A percentile compares a stretch with the other conserved stretches of the same genome.
These are phyloP conservation scores for Thymus mandschuricus DNA, from an alignment of 257 asterid genomes.

Conservation along the genomic window DNA sequence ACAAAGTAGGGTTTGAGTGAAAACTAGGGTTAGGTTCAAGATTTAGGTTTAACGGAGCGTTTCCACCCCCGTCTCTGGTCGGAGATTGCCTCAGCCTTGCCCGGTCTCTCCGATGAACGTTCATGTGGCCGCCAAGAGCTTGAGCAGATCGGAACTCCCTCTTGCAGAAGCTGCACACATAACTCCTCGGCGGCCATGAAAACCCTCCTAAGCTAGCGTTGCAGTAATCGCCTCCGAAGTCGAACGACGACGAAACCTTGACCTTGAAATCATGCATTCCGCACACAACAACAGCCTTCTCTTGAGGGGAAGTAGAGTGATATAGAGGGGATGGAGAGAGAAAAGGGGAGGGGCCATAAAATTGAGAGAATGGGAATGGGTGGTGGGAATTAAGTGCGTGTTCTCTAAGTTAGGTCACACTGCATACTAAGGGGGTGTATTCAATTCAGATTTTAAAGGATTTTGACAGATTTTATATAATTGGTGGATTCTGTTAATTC, in stretches of 20 bases:
- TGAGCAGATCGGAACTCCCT: slow-evolving; percentile 95
- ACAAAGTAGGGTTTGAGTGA: slow-evolving; percentile 45
- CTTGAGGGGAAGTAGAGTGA: slow-evolving; percentile 29
- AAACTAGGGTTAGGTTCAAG: slow-evolving; percentile 62
- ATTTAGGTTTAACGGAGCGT: slow-evolving; percentile 45
- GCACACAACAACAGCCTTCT: not conserved
- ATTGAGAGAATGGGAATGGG: slow-evolving; percentile 49
- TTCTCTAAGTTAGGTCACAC: slow-evolving; percentile 62
- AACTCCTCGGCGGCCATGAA: slow-evolving; percentile 90
- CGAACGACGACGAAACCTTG: slow-evolving; percentile 37
- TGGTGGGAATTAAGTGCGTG: slow-evolving; percentile 61
- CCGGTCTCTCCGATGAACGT: slow-evolving; percentile 86
- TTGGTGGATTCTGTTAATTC: no score
- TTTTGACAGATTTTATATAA: no score
- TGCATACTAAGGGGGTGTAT: slow-evolving; percentile 29
- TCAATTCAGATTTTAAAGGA: no score
- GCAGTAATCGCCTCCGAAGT: not conserved
- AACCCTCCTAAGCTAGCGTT: slow-evolving; percentile 38
- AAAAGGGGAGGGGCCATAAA: slow-evolving; percentile 36
- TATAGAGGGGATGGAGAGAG: not conserved
- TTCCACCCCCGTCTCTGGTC: slow-evolving; percentile 4
- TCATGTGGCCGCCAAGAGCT: slow-evolving; percentile 99
- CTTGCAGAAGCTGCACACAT: slow-evolving; percentile 83
- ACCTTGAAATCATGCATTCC: slow-evolving; percentile 36
- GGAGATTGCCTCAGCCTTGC: slow-evolving; percentile 70